A percentile compares a stretch with the other conserved stretches of the same genome.
These are phyloP conservation scores for Gracilaria vermiculophylla DNA, from an alignment of 23 red algal genomes.

Conservation along the genomic window DNA sequence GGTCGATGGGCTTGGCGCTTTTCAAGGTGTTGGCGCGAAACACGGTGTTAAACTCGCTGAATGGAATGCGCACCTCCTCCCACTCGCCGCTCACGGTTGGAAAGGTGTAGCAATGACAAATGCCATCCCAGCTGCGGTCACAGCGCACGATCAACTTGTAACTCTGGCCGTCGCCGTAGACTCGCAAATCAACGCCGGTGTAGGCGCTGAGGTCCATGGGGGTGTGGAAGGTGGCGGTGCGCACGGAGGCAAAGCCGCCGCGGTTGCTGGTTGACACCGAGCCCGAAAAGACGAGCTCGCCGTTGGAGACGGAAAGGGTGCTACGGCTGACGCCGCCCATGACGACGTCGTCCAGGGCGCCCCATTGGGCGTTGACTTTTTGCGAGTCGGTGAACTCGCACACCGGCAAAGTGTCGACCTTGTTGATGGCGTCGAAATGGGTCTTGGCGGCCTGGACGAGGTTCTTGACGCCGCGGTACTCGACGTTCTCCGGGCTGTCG, in stretches of 20 bases:
- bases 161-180: conserved; percentile 87
- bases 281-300: conserved; percentile 64
- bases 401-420: conserved; percentile 2
- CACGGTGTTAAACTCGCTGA: conserved; percentile 79
- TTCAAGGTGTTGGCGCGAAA: conserved; percentile 77
- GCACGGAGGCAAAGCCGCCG: conserved; percentile 86
- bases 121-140: conserved; percentile 92
- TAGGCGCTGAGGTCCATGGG: conserved; percentile 64
- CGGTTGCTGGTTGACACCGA: conserved; percentile 67
- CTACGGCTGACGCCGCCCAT: conserved; percentile 97
- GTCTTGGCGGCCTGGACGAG: conserved; percentile 30
- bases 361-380: conserved; percentile 54
- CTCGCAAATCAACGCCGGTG: conserved; percentile 75
- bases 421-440: conserved; percentile 14
- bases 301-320: conserved; percentile 36
- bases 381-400: conserved; percentile 49
- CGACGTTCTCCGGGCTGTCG: conserved; percentile 84
- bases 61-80: conserved; percentile 77
- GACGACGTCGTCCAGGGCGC: conserved; percentile 91
- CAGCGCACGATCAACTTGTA: conserved; percentile 98
- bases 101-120: conserved; percentile 80
- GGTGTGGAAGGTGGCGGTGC: conserved; percentile 73
- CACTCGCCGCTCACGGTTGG: conserved; percentile 63
- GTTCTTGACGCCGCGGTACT: conserved; percentile 78
- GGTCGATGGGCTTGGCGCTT: conserved; percentile 39